Evolutionary conservation across 1,139 yeast species (phyloP), one percentile per base, ranked within the genome.

Genomic region (Saccharomyces hybrid): DNA sequence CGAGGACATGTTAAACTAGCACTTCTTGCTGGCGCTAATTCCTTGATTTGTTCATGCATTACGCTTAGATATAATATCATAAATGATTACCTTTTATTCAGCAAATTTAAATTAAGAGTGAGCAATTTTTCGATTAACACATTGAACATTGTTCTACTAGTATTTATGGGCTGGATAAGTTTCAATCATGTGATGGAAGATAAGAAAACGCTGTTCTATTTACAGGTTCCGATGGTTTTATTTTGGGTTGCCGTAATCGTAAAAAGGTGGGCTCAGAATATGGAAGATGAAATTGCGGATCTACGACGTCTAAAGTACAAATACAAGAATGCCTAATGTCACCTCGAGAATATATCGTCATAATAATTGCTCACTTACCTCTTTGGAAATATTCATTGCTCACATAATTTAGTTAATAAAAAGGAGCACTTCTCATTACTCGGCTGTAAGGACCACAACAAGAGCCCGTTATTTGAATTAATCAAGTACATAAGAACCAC

Each of bases 301-400:
- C 51, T 68, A 48, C 57, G 69, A 42, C 50, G 54, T 2, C 53
- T 65, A 51, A 67, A 64, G 52, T 67, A 67, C 52, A 66, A 67
- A 53, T 68, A 65, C 55, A 68, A 68, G 52, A 64, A 60, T 52
- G 71, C 65, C 28, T 68, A 54, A 52, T 14, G 12, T 19, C 6
- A 19, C 19, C 5, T 19, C 24, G 24, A 19, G n/a, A 1, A 19
- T 11, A 9, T 9, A 38, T 9, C 9, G 8, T 38, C 16, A 16
- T 9, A 9, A 9, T 38, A 9, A 19, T 19, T 11, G 21, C n/a
- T 19, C 12, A 11, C 4, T 38, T 8, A 24, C 26, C 26, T 38
- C 16, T 38, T n/a, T 9, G 24, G 3, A 16, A 38, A 38, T 9
- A 9, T 11, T 38, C 11, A 16, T 38, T 19, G 19, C n/a, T 38